These are phyloP conservation scores for Aspergillus pseudoterreus DNA, from an alignment of 2,329 filamentous ascomycete species.

Conservation along the genomic window DNA sequence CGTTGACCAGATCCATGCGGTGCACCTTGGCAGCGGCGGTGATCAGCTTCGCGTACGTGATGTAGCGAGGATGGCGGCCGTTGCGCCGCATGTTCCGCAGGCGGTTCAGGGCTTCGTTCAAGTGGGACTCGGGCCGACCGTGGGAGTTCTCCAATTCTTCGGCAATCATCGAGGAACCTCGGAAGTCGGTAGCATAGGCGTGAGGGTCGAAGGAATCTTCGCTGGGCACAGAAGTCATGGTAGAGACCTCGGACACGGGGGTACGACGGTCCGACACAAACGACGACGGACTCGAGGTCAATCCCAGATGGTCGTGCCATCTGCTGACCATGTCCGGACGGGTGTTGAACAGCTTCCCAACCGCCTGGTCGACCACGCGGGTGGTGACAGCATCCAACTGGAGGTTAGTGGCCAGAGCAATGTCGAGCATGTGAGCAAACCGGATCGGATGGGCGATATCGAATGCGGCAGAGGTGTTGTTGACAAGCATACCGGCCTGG, in stretches of 20 bases:
- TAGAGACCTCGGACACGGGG: conserved; percentile 44
- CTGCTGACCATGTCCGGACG: conserved; percentile 47
- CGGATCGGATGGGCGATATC: conserved; percentile 58
- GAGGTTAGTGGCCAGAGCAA: conserved; percentile 50
- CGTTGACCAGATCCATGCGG: conserved; percentile 75
- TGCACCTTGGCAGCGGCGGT: conserved; percentile 80
- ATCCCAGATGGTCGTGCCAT: conserved; percentile 55
- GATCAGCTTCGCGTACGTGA: conserved; percentile 95
- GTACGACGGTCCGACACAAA: conserved; percentile 40
- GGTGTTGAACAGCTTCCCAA: conserved; percentile 49
- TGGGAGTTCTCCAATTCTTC: conserved; percentile 81
- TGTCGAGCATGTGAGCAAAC: conserved; percentile 60
- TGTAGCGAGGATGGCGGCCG: conserved; percentile 88
- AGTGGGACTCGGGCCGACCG: conserved; percentile 66
- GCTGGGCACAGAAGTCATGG: conserved; percentile 57
- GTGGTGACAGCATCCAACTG: conserved; percentile 55
- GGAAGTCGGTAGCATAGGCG: conserved; percentile 84
- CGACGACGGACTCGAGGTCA: conserved; percentile 45
- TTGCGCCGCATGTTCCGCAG: conserved; percentile 92
- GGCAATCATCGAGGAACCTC: conserved; percentile 84
- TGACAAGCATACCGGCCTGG: conserved; percentile 49
- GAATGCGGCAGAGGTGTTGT: conserved; percentile 36
- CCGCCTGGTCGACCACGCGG: conserved; percentile 55
- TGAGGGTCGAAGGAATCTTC: conserved; percentile 91
- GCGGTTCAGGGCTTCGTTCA: conserved; percentile 76